These are phyloP conservation scores for Pseudocercospora macadamiae DNA, from an alignment of 2,329 filamentous ascomycete species.

Conservation along the genomic window DNA sequence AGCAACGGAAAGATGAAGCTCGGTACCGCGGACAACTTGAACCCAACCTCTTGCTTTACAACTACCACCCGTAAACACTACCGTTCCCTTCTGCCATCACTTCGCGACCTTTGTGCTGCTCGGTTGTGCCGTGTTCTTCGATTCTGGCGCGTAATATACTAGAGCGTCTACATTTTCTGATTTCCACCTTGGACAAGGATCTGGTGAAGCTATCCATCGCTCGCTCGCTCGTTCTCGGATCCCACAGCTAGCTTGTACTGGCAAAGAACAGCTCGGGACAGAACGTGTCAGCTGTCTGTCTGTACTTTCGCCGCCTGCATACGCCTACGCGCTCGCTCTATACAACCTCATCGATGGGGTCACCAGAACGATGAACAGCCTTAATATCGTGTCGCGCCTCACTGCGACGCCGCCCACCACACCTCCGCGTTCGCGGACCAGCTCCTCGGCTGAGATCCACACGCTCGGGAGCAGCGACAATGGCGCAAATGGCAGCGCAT, in stretches of 20 bases:
- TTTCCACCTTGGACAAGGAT: background rate
- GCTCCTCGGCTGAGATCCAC: slow-evolving; percentile 30
- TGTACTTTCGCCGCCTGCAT: background rate
- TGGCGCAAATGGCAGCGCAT: slow-evolving; percentile 10
- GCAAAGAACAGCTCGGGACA: background rate
- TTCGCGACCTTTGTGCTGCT: background rate
- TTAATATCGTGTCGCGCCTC: slow-evolving; percentile 87
- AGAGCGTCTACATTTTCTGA: background rate
- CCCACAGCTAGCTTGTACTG: background rate
- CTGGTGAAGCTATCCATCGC: background rate
- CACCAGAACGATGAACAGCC: slow-evolving; percentile 79
- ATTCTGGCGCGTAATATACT: background rate
- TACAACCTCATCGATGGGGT: slow-evolving; percentile 19
- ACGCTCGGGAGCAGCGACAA: slow-evolving; percentile 12
- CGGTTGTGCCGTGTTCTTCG: background rate
- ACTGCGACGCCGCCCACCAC: slow-evolving; percentile 58
- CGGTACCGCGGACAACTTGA: no score
- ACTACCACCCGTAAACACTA: no score
- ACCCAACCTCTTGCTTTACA: background rate
- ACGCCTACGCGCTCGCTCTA: slow-evolving; percentile 1
- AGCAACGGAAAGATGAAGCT: no score
- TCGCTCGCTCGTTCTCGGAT: no score
- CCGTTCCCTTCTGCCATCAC: background rate
- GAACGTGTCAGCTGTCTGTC: no score
- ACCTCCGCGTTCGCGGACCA: slow-evolving; percentile 53